These are phyloP conservation scores for Neonectria hederae DNA, from an alignment of 2,329 filamentous ascomycete species.

Conservation along the genomic window DNA sequence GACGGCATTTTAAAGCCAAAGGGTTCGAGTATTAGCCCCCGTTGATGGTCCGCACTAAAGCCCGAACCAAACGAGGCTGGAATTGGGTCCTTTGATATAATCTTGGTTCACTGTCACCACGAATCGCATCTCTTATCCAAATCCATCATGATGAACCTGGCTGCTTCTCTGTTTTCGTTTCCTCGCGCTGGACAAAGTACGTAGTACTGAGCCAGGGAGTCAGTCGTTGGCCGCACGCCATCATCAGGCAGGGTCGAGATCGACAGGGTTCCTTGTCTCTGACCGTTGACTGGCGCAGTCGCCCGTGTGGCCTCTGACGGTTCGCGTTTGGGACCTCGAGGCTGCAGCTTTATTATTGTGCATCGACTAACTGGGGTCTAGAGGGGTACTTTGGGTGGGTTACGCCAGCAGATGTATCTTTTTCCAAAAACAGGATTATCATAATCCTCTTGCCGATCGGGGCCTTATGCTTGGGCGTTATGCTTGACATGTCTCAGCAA, in stretches of 20 bases:
- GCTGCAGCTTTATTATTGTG: neutral
- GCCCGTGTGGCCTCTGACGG: constrained; percentile 3
- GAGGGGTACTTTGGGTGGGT: too few relatives aligned
- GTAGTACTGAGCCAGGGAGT: neutral
- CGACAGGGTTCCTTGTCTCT: neutral
- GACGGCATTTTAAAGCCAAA: neutral
- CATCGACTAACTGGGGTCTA: too few relatives aligned
- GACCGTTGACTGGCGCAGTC: neutral
- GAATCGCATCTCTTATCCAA: neutral
- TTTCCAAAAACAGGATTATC: too few relatives aligned
- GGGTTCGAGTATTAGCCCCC: neutral
- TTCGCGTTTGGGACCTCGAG: neutral
- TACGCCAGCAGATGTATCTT: too few relatives aligned
- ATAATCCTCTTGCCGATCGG: too few relatives aligned
- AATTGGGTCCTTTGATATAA: neutral
- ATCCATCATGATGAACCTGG: neutral
- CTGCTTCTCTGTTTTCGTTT: neutral
- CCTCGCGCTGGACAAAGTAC: neutral
- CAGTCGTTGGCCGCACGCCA: neutral
- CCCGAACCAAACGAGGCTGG: neutral
- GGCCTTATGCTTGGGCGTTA: neutral
- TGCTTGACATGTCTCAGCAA: neutral
- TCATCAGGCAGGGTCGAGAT: neutral
- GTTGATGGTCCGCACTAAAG: neutral
- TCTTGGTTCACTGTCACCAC: neutral